These are phyloP conservation scores for Cronartium ribicola DNA, from an alignment of 1,284 basidiomycete genomes.

Conservation along the genomic window DNA sequence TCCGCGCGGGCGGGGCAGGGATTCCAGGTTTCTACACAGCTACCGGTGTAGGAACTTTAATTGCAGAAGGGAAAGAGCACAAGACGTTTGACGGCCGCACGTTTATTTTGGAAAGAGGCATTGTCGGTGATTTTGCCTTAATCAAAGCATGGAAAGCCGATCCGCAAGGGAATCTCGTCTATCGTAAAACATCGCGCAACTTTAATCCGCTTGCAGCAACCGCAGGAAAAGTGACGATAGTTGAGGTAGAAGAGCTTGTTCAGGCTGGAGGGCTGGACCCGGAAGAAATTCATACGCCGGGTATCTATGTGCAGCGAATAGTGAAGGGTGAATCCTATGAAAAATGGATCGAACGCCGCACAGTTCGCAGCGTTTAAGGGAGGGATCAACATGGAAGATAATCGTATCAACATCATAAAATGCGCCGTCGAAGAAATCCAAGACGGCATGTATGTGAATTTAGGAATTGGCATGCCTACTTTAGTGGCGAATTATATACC, in stretches of 20 bases:
- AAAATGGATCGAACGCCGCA: conserved; percentile 74
- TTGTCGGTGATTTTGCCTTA: conserved; percentile 76
- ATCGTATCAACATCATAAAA: conserved; percentile 45
- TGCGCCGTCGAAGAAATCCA: conserved; percentile 49
- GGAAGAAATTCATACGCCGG: conserved; percentile 48
- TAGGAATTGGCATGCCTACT: conserved; percentile 50
- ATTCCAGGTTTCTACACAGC: conserved; percentile 52
- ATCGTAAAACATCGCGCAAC: too few relatives aligned
- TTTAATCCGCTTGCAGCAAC: too few relatives aligned
- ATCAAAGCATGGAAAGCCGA: too few relatives aligned
- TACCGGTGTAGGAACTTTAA: conserved; percentile 49
- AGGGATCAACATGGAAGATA: conserved; percentile 45
- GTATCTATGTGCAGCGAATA: conserved; percentile 79
- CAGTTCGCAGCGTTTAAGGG: conserved; percentile 48
- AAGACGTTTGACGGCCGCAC: too few relatives aligned
- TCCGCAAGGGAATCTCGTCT: too few relatives aligned
- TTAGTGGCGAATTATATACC: conserved; percentile 50
- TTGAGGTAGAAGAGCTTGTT: too few relatives aligned
- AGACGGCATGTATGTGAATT: conserved; percentile 50
- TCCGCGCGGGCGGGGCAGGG: conserved; percentile 50
- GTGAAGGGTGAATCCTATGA: conserved; percentile 69
- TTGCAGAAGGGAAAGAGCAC: too few relatives aligned
- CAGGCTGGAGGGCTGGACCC: too few relatives aligned
- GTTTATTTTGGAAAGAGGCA: conserved; percentile 60
- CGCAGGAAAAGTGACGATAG: too few relatives aligned